Evolutionary conservation across 495 filamentous ascomycete species (phyloP).

Genomic region (Hypoxylon fuscum): DNA sequence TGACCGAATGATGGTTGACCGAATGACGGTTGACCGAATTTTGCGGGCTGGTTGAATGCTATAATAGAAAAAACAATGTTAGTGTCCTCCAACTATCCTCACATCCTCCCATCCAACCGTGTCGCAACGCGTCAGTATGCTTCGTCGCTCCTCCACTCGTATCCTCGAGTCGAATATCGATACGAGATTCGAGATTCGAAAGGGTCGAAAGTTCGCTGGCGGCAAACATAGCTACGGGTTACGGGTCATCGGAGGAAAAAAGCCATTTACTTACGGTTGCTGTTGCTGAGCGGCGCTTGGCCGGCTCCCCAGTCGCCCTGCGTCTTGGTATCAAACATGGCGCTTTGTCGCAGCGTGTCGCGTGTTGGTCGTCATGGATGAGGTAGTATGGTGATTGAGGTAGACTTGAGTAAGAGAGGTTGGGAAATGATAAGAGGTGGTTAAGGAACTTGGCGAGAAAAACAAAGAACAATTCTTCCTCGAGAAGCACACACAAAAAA

Average conservation of each 20-base stretch:
- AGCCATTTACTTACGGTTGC: conserved; percentile 45
- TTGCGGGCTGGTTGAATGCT: too few species aligned
- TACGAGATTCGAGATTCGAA: conserved; percentile 11
- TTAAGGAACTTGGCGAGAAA: conserved; percentile 4
- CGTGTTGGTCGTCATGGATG: conserved; percentile 22
- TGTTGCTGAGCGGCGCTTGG: conserved; percentile 23
- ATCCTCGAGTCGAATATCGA: not conserved
- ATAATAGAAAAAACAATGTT: conserved; percentile 36
- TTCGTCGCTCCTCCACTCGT: not conserved
- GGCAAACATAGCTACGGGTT: conserved; percentile 12
- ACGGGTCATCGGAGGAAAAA: conserved; percentile 38
- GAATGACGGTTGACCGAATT: conserved; percentile 17
- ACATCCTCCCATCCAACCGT: conserved; percentile 1
- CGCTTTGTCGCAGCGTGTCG: conserved; percentile 10
- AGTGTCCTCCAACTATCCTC: conserved; percentile 30
- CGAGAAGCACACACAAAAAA: conserved; percentile 13
- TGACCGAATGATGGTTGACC: conserved; percentile 9
- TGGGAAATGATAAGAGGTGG: not conserved
- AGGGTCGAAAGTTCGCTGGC: not conserved
- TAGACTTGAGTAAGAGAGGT: not conserved
- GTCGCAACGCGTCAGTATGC: not conserved
- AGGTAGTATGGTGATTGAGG: not conserved
- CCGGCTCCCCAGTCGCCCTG: conserved; percentile 42
- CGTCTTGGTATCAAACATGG: conserved; percentile 40
- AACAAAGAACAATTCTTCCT: conserved; percentile 21